A percentile compares a stretch with the other conserved stretches of the same genome.
Conservation (phyloP, 2,329 filamentous ascomycete genomes). For the Talaromyces pinophilus region DNA sequence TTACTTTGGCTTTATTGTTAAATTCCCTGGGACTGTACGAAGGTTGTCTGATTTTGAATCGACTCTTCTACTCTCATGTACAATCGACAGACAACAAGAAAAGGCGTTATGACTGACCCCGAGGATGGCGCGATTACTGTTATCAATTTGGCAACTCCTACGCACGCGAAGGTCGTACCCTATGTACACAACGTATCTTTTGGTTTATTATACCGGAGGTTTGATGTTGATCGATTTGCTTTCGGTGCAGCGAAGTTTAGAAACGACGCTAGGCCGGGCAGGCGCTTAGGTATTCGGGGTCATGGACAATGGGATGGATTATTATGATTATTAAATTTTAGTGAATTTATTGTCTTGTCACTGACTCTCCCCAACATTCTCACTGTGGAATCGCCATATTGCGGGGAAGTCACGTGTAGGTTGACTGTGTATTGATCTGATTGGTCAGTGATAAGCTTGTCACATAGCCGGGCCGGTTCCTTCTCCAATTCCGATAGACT, state of each 20-base stretch:
- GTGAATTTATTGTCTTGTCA: not conserved
- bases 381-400: not conserved
- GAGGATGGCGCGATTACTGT: conserved; percentile 5
- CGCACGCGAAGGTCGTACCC: not conserved
- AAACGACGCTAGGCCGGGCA: conserved; percentile 9
- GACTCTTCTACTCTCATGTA: conserved; percentile 21
- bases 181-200: conserved; percentile 19
- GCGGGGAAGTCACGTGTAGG: conserved; percentile 8
- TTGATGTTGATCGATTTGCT: conserved; percentile 20
- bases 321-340: not conserved
- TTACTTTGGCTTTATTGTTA: conserved; percentile 6
- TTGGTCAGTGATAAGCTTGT: not conserved
- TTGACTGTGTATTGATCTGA: not conserved
- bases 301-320: conserved; percentile 15
- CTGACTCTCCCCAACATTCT: not conserved
- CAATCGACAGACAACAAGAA: conserved; percentile 20
- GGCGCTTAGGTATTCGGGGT: conserved; percentile 21
- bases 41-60: conserved; percentile 8
- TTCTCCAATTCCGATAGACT: conserved; percentile 3
- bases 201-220: conserved; percentile 13
- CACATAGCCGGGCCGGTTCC: not conserved
- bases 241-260: conserved; percentile 16
- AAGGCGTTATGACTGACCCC: conserved; percentile 16
- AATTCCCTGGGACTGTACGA: conserved; percentile 9
- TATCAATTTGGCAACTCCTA: conserved; percentile 12